Percentiles rank a stretch among this genome's conserved stretches.
Evolutionary conservation across 169 alveolate species (phyloP).

Genomic region (Babesia ovata): DNA sequence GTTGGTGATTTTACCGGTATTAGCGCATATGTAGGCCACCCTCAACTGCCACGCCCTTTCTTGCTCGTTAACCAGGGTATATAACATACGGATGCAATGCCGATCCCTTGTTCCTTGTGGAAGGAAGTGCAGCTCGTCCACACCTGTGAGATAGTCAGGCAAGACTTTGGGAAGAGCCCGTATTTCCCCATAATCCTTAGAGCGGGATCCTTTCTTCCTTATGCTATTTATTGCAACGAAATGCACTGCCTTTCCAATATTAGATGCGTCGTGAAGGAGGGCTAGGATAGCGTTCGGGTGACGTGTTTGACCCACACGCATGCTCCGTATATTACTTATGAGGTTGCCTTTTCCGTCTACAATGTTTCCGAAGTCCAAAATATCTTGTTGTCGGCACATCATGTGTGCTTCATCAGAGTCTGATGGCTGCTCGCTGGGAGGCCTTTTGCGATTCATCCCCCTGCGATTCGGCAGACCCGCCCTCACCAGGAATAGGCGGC

Average conservation of each 20-base stretch:
- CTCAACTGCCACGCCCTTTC: slow-evolving; percentile 45
- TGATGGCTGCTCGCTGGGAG: neutral
- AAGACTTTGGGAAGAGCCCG: neutral
- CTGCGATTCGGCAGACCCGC: slow-evolving; percentile 5
- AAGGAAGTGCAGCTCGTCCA: slow-evolving; percentile 47
- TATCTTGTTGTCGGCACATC: neutral
- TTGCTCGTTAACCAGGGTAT: slow-evolving; percentile 24
- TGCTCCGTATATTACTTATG: neutral
- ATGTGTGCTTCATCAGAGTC: neutral
- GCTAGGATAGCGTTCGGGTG: neutral
- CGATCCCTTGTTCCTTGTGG: slow-evolving; percentile 21
- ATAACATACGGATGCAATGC: slow-evolving; percentile 17
- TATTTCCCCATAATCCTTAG: neutral
- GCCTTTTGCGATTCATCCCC: slow-evolving; percentile 8
- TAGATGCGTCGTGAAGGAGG: neutral
- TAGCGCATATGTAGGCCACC: neutral
- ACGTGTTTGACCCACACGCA: neutral
- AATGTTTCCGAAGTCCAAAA: neutral
- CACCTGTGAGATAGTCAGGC: slow-evolving; percentile 6
- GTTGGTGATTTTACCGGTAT: slow-evolving; percentile 8
- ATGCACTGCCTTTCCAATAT: neutral
- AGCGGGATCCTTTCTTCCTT: neutral
- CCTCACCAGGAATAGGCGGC: neutral
- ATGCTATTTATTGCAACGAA: neutral
- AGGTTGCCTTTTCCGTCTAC: neutral